Evolutionary conservation across 129 eudicot species (phyloP), one percentile per base, ranked within the genome.

Genomic region (Flaveria trinervia): DNA sequence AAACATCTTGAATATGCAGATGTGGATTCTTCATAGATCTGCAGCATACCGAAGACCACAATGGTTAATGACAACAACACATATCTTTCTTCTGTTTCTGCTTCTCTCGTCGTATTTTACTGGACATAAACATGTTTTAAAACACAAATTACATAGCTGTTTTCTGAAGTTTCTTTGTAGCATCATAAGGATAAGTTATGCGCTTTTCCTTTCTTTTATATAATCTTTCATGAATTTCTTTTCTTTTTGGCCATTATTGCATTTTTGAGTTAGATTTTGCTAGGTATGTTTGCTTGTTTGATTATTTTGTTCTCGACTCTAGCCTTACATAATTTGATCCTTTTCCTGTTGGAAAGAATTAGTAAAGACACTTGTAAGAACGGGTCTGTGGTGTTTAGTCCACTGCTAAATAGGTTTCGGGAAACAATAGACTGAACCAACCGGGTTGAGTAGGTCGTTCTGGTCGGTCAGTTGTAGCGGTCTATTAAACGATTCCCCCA

Each of bases 161-260:
- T 79, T 46, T 79, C 71, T 61, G 45, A 79, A 60, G 62, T 60
- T 59, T 26, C 17, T 71, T 22, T 71, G 66, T 46, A 59, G 65
- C 82, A 15, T 70, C 65, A 16, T 48, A 61, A 70, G 15, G 22
- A 49, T 15, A 10, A 49, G 66, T 79, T 51, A 55, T 10, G 25
- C 15, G 30, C 49, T 79, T 79, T 45, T 49, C 56, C 56, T 7
- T 11, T 41, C 36, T 36, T 66, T 20, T 18, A n/a, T 67, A 51
- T 14, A 30, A 57, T 69, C 23, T 71, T 78, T n/a, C 12, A 12
- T 28, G 59, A 7, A 17, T 71, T 28, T 48, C 44, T 12, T 59
- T n/a, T 13, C 33, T 30, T 64, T 39, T 64, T 64, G 33, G 13
- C 12, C 12, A 16, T 30, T 64, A 64, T 64, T 30, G 69, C 46